Evolutionary conservation across 2,329 filamentous ascomycete species (phyloP).

Genomic region (Colletotrichum aenigma): DNA sequence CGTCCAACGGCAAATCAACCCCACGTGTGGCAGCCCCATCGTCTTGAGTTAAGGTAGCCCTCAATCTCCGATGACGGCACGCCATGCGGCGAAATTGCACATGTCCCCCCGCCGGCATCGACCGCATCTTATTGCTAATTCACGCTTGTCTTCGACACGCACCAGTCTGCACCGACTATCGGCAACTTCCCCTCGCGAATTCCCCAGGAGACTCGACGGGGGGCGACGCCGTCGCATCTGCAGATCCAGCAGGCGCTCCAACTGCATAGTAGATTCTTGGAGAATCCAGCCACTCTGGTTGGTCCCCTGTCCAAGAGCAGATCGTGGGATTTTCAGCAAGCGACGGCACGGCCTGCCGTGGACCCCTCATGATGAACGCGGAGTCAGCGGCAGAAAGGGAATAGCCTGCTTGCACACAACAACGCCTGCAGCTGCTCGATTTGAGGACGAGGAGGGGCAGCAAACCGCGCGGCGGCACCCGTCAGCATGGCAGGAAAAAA

Average conservation of each 20-base stretch:
- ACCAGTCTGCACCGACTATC: not conserved
- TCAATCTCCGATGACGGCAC: conserved; percentile 19
- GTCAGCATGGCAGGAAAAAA: not conserved
- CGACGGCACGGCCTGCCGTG: conserved; percentile 3
- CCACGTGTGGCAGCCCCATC: conserved; percentile 5
- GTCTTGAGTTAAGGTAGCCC: not conserved
- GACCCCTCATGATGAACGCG: not conserved
- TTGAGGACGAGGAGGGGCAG: not conserved
- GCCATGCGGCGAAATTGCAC: not conserved
- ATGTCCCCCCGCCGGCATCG: not conserved
- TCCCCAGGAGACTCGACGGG: not conserved
- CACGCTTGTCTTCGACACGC: not conserved
- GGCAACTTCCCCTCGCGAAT: not conserved
- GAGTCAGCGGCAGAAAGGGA: not conserved
- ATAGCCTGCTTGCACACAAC: not conserved
- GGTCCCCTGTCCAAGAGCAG: not conserved
- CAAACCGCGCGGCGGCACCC: not conserved
- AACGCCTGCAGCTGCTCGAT: not conserved
- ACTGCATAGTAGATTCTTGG: not conserved
- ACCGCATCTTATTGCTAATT: conserved; percentile 12
- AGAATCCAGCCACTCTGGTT: not conserved
- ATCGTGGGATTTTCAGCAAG: not conserved
- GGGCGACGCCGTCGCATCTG: not conserved
- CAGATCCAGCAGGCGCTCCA: conserved; percentile 6
- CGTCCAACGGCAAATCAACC: conserved; percentile 10